Conservation (phyloP, 2,329 filamentous ascomycete genomes). For the Fusarium transvaalense region DNA sequence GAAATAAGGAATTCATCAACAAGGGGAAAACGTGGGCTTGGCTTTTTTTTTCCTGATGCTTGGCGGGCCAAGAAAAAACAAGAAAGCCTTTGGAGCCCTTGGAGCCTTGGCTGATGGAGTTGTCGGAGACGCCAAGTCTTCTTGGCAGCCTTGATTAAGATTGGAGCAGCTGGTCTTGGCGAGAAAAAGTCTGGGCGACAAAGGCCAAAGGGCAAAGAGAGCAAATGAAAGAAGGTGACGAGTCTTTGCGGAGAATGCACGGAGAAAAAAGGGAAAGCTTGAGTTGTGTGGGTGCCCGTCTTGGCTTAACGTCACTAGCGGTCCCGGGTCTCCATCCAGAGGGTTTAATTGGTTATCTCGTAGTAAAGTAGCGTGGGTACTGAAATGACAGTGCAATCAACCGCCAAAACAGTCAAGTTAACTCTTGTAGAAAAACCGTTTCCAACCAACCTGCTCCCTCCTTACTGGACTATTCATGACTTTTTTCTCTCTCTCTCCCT, state of each 20-base stretch:
- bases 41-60: slow-evolving; percentile 11
- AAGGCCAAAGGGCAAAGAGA: too few species aligned
- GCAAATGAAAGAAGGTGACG: slow-evolving; percentile 13
- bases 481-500: too few species aligned
- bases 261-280: slow-evolving; percentile 43
- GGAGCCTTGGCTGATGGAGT: slow-evolving; percentile 26
- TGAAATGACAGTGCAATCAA: not conserved
- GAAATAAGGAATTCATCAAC: slow-evolving; percentile 15
- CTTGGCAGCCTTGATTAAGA: slow-evolving; percentile 34
- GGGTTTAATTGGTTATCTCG: not conserved
- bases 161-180: slow-evolving; percentile 27
- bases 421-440: not conserved
- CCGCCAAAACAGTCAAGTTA: not conserved
- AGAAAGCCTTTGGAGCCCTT: not conserved
- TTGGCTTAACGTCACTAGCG: slow-evolving; percentile 38
- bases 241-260: slow-evolving; percentile 7
- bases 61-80: slow-evolving; percentile 5
- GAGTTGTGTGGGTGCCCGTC: slow-evolving; percentile 42
- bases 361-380: not conserved
- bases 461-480: not conserved
- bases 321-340: not conserved
- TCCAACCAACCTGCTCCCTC: not conserved
- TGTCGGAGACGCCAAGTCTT: slow-evolving; percentile 33
- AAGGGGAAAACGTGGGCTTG: slow-evolving; percentile 40
- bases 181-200: slow-evolving; percentile 20